Evolutionary conservation across 768 basidiomycete species (phyloP), one percentile per base, ranked within the genome.

Genomic region (Krasilnikovozyma curviuscula): DNA sequence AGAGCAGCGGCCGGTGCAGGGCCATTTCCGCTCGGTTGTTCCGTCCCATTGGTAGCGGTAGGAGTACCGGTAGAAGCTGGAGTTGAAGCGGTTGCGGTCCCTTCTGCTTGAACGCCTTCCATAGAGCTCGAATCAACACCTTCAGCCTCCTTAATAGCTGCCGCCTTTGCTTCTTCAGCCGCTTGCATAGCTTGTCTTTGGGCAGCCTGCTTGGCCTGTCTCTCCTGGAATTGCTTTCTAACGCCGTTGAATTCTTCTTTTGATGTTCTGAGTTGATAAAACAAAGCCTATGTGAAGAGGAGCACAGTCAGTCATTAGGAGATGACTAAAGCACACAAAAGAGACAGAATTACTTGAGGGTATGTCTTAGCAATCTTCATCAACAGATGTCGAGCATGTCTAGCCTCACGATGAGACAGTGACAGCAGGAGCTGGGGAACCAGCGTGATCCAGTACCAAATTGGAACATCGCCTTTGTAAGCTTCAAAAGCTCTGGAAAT

Each of bases 391-490:
- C 85, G 75, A 3, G 88, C 89, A 61, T 89, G 86, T 58, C 84
- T 86, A 35, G 85, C 79, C 65, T 98, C 93, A 29, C 85, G 75
- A 52, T 89, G 80, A 2, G 81, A 81, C 33, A 98, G 71, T 1
- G 91, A 89, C 46, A 81, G 63, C 54, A 86, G 78, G 8, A 99
- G 73, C 59, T 98, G 91, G 3, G 93, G 93, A 38, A 93, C 86
- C 48, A 95, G 69, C 1, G 91, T 83, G 56, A 99, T 89, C 93
- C 93, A 99, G 64, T 85, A 95, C 93, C 93, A 99, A 55, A 81
- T 82, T 12, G 86, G 86, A 3, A 83, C 77, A 59, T 97, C 91
- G 51, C 91, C 91, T 62, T 89, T 91, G 67, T 93, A 93, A 21
- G 78, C 80, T 60, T 95, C 88, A 57, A 93, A 93, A 0, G 63